Conservation (phyloP, 345 rosid genomes). For the Citrus mangshanensis region DNA sequence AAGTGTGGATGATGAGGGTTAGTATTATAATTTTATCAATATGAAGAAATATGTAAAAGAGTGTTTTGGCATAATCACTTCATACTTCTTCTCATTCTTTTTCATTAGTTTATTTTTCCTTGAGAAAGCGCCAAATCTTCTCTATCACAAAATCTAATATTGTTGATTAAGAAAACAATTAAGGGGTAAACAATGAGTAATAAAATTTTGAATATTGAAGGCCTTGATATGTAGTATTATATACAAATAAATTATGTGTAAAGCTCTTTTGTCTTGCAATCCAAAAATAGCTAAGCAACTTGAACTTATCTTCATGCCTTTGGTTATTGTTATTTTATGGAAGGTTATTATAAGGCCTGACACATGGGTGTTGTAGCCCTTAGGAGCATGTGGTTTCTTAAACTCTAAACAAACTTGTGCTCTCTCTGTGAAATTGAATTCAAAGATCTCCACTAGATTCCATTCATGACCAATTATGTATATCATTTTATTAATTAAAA, state of each 20-base stretch:
- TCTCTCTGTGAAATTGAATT: constrained; percentile 18
- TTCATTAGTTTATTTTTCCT: neutral
- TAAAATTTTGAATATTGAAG: constrained; percentile 1
- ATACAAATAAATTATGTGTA: neutral
- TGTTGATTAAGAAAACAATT: constrained; percentile 9
- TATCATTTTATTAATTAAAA: too few species aligned
- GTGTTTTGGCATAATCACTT: constrained; percentile 12
- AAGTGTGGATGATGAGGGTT: neutral
- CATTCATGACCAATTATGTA: neutral
- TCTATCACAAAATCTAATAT: constrained; percentile 14
- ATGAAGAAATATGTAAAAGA: neutral
- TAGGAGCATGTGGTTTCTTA: constrained; percentile 34
- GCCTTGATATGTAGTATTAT: neutral
- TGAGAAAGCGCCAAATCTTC: constrained; percentile 8
- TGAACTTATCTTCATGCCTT: constrained; percentile 26
- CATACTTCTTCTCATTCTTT: constrained; percentile 17
- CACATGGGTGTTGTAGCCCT: constrained; percentile 21
- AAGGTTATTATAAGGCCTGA: constrained; percentile 3
- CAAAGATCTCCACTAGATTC: constrained; percentile 5
- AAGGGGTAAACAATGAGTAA: constrained; percentile 23
- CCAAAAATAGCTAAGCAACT: constrained; percentile 20
- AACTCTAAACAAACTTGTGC: constrained; percentile 16
- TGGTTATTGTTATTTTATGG: constrained; percentile 10
- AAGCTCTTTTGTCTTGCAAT: constrained; percentile 12
- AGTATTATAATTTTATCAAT: neutral